A percentile compares a stretch with the other conserved stretches of the same genome.
Evolutionary conservation across 257 asterid species (phyloP).

Genomic region (Oldenlandia corymbosa): DNA sequence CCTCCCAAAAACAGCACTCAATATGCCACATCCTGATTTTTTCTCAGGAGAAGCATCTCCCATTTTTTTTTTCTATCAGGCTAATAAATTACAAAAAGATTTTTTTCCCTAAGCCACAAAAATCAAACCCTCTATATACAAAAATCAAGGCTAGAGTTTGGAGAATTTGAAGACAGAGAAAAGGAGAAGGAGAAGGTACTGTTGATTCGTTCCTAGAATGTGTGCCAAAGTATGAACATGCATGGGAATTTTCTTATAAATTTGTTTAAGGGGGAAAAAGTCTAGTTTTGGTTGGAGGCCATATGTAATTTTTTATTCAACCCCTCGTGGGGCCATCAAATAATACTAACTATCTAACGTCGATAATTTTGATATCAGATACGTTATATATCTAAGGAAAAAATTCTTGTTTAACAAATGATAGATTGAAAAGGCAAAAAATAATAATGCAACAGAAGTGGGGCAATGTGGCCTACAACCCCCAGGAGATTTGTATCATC

Average conservation of each 20-base stretch:
- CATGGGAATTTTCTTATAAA: constrained; percentile 18
- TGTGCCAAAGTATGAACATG: constrained; percentile 13
- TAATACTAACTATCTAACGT: too few species aligned
- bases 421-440: too few species aligned
- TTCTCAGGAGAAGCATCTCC: constrained; percentile 61
- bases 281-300: background rate
- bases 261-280: constrained; percentile 6
- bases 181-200: background rate
- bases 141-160: background rate
- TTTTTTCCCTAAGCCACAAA: background rate
- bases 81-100: background rate
- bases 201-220: constrained; percentile 1
- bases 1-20: constrained; percentile 71
- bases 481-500: constrained; percentile 26
- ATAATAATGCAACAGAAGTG: background rate
- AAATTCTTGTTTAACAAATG: too few species aligned
- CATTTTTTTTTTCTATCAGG: constrained; percentile 25
- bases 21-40: constrained; percentile 71
- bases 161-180: constrained; percentile 3
- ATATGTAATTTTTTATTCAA: background rate
- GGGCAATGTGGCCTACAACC: constrained; percentile 12
- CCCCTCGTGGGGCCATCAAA: constrained; percentile 16
- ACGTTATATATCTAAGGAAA: too few species aligned
- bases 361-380: too few species aligned
- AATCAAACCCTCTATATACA: background rate